Evolutionary conservation across 768 basidiomycete genomes (phyloP).

Genomic region (Leccinum subtestaceum): DNA sequence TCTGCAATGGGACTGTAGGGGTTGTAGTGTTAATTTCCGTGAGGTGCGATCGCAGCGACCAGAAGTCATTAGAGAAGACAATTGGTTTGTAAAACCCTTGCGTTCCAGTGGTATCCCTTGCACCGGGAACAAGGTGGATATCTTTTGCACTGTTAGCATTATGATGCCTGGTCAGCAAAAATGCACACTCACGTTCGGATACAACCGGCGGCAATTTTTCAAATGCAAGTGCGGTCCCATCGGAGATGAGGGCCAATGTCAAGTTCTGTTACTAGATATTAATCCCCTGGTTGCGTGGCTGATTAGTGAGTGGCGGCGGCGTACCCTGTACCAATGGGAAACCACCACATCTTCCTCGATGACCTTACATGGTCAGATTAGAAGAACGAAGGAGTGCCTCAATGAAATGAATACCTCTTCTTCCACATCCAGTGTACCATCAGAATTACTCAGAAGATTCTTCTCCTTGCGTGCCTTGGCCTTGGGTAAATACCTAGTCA

Average conservation of each 20-base stretch:
- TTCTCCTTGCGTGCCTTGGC: slow-evolving; percentile 76
- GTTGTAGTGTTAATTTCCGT: slow-evolving; percentile 85
- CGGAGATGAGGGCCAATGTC: slow-evolving; percentile 81
- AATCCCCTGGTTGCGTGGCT: slow-evolving; percentile 4
- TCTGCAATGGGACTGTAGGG: slow-evolving; percentile 68
- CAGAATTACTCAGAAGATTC: slow-evolving; percentile 59
- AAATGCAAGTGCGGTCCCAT: slow-evolving; percentile 54
- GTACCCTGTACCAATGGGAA: slow-evolving; percentile 81
- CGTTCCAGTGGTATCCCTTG: slow-evolving; percentile 62
- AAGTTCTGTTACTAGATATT: slow-evolving; percentile 57
- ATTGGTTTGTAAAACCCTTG: slow-evolving; percentile 82
- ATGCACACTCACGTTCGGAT: slow-evolving; percentile 51
- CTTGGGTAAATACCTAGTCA: slow-evolving; percentile 82
- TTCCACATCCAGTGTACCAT: slow-evolving; percentile 42
- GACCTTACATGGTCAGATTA: slow-evolving; percentile 20
- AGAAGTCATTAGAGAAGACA: slow-evolving; percentile 93
- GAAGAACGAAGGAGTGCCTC: slow-evolving; percentile 5
- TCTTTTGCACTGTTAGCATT: slow-evolving; percentile 41
- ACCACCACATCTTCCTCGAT: slow-evolving; percentile 57
- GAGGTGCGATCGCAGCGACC: slow-evolving; percentile 82
- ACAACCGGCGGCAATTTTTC: slow-evolving; percentile 56
- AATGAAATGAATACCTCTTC: slow-evolving; percentile 41
- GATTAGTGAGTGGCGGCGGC: slow-evolving; percentile 13
- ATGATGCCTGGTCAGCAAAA: not conserved
- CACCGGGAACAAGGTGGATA: slow-evolving; percentile 55